A percentile compares a stretch with the other conserved stretches of the same genome.
Evolutionary conservation across 2,329 filamentous ascomycete genomes (phyloP).

Genomic region (Diplodia intermedia): DNA sequence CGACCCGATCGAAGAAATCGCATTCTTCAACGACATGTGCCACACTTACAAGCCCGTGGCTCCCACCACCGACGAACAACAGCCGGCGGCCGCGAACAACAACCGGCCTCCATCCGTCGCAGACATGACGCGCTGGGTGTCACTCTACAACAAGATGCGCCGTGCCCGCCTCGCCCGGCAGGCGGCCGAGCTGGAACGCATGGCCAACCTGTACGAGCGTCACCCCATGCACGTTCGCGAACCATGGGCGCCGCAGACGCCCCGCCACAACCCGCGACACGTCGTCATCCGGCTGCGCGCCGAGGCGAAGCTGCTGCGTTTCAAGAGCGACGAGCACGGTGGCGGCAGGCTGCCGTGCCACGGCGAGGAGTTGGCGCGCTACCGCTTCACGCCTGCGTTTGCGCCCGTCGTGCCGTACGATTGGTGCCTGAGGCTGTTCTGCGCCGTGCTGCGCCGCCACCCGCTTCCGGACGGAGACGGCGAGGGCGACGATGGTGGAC

Average conservation of each 20-base stretch:
- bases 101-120: too few species aligned
- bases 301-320: too few species aligned
- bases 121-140: not conserved
- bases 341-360: not conserved
- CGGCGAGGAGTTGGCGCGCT: not conserved
- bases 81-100: too few species aligned
- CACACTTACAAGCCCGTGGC: too few species aligned
- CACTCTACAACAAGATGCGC: not conserved
- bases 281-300: not conserved
- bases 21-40: too few species aligned
- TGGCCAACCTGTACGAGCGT: not conserved
- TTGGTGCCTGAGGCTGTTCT: not conserved
- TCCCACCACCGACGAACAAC: too few species aligned
- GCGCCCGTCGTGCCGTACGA: not conserved
- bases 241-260: not conserved
- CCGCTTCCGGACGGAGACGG: not conserved
- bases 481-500: not conserved
- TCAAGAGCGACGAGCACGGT: too few species aligned
- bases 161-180: not conserved
- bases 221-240: not conserved
- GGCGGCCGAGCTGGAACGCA: not conserved
- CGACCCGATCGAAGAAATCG: too few species aligned
- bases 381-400: not conserved
- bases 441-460: not conserved
- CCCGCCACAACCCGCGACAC: not conserved